Base-by-base conservation (phyloP, 2,329 filamentous ascomycete genomes). In the Apiospora koreana region DNA sequence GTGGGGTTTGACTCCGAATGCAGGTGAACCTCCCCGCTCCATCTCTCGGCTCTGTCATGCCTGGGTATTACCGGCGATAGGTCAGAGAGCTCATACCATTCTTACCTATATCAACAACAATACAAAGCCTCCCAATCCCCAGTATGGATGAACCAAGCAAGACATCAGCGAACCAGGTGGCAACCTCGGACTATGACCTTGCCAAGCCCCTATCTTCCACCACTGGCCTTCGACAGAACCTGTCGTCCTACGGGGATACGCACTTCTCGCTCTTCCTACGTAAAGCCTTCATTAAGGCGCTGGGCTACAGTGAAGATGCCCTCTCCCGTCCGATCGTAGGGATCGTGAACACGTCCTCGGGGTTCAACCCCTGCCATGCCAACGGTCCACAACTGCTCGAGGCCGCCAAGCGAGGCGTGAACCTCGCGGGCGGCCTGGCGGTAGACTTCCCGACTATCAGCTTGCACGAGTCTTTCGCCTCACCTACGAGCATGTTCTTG, bases 361-460 rank as follows among this genome's bases (percentile, higher is more conserved):
- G 87, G 71, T 92, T 93, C 83, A 94, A 94, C 77, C 91, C 92
- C 0, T 94, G 92, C 77, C 92, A 94, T 75, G 91, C 89, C 71
- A 93, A 93, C 76, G 85, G 91, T 1, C 91, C 91, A 0, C 91
- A 93, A 78, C 86, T 94, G 46, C 86, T 94, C 68, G 92, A 93
- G 62, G 91, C 92, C 2, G 88, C 86, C 8, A 92, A 91, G 79
- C 85, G 92, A 10, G 92, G 92, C 0, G 85, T 93, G 0, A 89
- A 92, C 73, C 82, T 93, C 0, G 85, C 83, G 65, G 92, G 92
- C 2, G 92, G 91, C 0, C 79, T 94, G 38, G 89, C 92, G 0
- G 86, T 94, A 28, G 91, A 93, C 46, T 94, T 94, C 73, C 92
- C 92, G 0, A 94, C 92, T 0, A 93, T 94, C 69, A 92, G 89